Evolutionary conservation across 108 stramenopile genomes (phyloP).

Genomic region (Pseudonitzschia delicatissima): DNA sequence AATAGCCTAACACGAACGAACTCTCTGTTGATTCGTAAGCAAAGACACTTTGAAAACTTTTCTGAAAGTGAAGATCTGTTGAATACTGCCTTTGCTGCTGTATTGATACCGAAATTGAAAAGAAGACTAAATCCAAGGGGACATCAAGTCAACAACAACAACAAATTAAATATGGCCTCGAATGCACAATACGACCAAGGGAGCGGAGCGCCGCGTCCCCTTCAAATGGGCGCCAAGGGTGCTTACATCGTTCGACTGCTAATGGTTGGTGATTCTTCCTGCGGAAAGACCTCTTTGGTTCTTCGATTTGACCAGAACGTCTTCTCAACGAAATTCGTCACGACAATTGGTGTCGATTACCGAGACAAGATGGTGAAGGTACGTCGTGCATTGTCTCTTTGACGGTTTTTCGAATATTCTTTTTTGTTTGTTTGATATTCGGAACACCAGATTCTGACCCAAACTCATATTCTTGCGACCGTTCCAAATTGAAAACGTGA

Average conservation of each 20-base stretch:
- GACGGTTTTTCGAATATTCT: neutral
- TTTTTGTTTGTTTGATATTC: neutral
- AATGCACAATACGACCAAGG: slow-evolving; percentile 7
- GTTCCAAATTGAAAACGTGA: neutral
- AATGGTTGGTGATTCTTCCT: slow-evolving; percentile 87
- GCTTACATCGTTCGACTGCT: slow-evolving; percentile 87
- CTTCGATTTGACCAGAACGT: slow-evolving; percentile 91
- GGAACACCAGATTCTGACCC: neutral
- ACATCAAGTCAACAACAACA: neutral
- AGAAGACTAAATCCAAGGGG: no score
- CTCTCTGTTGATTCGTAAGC: no score
- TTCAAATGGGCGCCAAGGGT: slow-evolving; percentile 90
- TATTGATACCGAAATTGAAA: no score
- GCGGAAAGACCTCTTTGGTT: slow-evolving; percentile 88
- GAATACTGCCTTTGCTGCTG: no score
- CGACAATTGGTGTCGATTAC: slow-evolving; percentile 95
- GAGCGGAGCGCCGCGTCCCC: slow-evolving; percentile 57
- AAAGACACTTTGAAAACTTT: no score
- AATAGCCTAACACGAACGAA: no score
- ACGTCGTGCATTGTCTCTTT: neutral
- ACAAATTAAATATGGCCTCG: neutral
- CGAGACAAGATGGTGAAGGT: slow-evolving; percentile 93
- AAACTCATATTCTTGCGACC: neutral
- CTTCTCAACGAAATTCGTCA: slow-evolving; percentile 90
- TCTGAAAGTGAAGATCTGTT: no score